Conservation (phyloP, 2,329 filamentous ascomycete genomes). For the Cordyceps cicadae region DNA sequence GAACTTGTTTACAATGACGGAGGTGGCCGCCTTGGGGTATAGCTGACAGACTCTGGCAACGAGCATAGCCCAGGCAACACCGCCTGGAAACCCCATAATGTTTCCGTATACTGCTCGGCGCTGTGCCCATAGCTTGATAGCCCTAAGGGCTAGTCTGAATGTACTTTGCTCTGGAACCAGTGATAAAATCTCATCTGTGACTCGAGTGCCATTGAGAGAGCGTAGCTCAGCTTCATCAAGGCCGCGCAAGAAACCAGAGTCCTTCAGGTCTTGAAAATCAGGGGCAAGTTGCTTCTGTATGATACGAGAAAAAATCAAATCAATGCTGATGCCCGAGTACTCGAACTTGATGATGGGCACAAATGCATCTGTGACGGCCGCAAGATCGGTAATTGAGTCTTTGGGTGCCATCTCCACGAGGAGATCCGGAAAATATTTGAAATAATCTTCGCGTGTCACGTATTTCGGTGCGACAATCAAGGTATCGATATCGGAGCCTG, state of each 20-base stretch:
- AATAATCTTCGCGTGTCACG: slow-evolving; percentile 84
- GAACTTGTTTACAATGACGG: slow-evolving; percentile 86
- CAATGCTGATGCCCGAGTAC: slow-evolving; percentile 83
- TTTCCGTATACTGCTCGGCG: slow-evolving; percentile 89
- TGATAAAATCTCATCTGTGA: slow-evolving; percentile 84
- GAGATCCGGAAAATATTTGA: slow-evolving; percentile 74
- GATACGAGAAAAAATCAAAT: slow-evolving; percentile 81
- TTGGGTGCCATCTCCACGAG: slow-evolving; percentile 67
- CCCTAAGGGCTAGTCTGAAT: slow-evolving; percentile 80
- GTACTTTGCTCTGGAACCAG: slow-evolving; percentile 84
- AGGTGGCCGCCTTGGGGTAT: slow-evolving; percentile 84
- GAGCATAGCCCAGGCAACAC: slow-evolving; percentile 97
- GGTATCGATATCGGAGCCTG: slow-evolving; percentile 96
- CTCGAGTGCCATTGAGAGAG: slow-evolving; percentile 86
- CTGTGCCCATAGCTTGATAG: slow-evolving; percentile 95
- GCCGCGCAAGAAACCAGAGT: slow-evolving; percentile 77
- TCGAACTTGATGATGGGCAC: slow-evolving; percentile 98
- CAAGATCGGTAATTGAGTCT: slow-evolving; percentile 76
- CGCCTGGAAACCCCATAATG: slow-evolving; percentile 91
- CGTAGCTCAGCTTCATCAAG: slow-evolving; percentile 80
- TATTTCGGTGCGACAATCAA: slow-evolving; percentile 87
- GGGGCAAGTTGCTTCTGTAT: slow-evolving; percentile 60
- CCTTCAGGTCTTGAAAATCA: slow-evolving; percentile 62
- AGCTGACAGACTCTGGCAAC: slow-evolving; percentile 93
- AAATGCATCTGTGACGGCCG: slow-evolving; percentile 79